These are phyloP conservation scores for Ceratocystis variospora DNA, from an alignment of 2,329 filamentous ascomycete genomes.

Conservation along the genomic window DNA sequence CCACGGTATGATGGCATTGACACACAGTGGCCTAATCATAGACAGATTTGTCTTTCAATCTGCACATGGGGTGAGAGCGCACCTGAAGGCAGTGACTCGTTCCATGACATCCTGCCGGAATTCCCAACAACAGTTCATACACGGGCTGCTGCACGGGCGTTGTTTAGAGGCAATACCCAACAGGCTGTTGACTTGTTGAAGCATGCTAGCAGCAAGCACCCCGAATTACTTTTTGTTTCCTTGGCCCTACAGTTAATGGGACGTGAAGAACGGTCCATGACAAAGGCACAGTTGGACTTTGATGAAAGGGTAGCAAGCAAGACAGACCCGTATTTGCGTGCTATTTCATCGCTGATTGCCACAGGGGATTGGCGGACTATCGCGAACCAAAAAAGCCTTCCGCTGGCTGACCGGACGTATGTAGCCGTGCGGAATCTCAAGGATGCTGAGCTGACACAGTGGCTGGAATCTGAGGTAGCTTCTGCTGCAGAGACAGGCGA, in stretches of 20 bases:
- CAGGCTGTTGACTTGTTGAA: constrained; percentile 58
- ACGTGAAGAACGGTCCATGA: constrained; percentile 32
- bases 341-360: constrained; percentile 63
- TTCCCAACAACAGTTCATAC: constrained; percentile 48
- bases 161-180: constrained; percentile 57
- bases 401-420: constrained; percentile 59
- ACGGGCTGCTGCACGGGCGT: constrained; percentile 60
- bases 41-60: constrained; percentile 61
- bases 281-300: constrained; percentile 41
- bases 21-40: constrained; percentile 54
- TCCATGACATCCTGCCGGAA: constrained; percentile 32
- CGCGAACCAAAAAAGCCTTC: constrained; percentile 57
- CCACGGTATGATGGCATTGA: constrained; percentile 48
- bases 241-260: constrained; percentile 51
- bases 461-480: constrained; percentile 52
- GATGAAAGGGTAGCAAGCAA: constrained; percentile 47
- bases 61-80: constrained; percentile 49
- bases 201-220: constrained; percentile 46
- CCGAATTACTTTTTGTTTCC: constrained; percentile 54
- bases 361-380: constrained; percentile 65
- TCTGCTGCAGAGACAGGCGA: constrained; percentile 41
- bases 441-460: constrained; percentile 48
- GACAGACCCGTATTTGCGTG: constrained; percentile 65
- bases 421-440: constrained; percentile 55
- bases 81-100: constrained; percentile 31